Conservation (phyloP, 371 early-diverging fungal genomes). For the Mucor saturninus region DNA sequence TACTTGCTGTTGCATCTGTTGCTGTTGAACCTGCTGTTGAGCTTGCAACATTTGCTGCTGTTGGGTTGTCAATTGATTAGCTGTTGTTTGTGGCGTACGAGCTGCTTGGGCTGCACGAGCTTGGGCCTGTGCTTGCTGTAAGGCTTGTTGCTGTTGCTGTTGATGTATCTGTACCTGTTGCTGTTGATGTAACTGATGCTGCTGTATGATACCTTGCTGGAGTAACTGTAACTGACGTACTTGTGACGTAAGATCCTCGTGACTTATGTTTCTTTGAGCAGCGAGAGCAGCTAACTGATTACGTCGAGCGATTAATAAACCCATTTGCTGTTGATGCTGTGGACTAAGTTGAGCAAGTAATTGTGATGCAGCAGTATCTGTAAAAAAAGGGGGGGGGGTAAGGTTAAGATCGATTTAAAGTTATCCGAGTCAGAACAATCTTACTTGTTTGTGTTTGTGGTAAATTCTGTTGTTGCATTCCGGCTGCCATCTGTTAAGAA, state of each 20-base stretch:
- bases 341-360: slow-evolving; percentile 41
- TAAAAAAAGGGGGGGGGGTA: background rate
- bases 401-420: too few species aligned
- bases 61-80: slow-evolving; percentile 18
- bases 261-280: slow-evolving; percentile 32
- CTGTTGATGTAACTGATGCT: slow-evolving; percentile 45
- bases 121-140: slow-evolving; percentile 36
- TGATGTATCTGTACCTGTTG: slow-evolving; percentile 45
- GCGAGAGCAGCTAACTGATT: slow-evolving; percentile 39
- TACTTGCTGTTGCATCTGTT: slow-evolving; percentile 5
- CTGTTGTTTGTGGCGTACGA: slow-evolving; percentile 14
- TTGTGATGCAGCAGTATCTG: slow-evolving; percentile 22
- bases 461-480: slow-evolving; percentile 13
- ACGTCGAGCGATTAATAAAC: slow-evolving; percentile 34
- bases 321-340: slow-evolving; percentile 52
- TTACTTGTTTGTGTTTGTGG: slow-evolving; percentile 2
- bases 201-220: slow-evolving; percentile 38
- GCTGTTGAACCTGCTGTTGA: slow-evolving; percentile 5
- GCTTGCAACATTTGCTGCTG: slow-evolving; percentile 30
- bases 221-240: slow-evolving; percentile 37
- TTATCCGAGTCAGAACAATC: background rate
- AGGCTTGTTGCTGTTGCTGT: slow-evolving; percentile 30
- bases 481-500: background rate
- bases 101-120: slow-evolving; percentile 20
- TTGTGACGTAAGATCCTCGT: slow-evolving; percentile 32